These are phyloP conservation scores for Polygonum aviculare DNA, from an alignment of 148 eudicot genomes.

Conservation along the genomic window DNA sequence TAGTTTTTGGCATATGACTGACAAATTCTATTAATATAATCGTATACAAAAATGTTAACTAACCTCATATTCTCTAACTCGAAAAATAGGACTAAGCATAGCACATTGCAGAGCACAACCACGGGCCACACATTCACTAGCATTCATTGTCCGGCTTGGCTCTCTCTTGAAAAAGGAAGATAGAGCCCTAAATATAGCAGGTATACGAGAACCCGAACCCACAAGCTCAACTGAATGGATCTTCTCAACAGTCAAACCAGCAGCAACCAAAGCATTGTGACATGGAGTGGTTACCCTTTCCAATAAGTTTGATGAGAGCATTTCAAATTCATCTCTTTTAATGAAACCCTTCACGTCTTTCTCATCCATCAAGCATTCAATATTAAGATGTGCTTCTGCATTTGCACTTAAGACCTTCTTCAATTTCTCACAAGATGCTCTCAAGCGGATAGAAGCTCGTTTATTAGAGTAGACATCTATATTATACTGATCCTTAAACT, in stretches of 20 bases:
- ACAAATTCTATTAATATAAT: neutral
- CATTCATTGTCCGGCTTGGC: conserved; percentile 73
- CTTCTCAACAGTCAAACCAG: conserved; percentile 44
- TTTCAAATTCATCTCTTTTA: conserved; percentile 86
- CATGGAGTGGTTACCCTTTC: conserved; percentile 71
- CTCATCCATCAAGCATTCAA: conserved; percentile 96
- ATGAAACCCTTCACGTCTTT: conserved; percentile 84
- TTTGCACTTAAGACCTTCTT: conserved; percentile 93
- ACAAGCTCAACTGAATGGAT: conserved; percentile 82
- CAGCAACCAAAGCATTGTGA: conserved; percentile 50
- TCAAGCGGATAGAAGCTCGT: conserved; percentile 73
- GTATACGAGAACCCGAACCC: conserved; percentile 92
- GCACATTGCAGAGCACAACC: conserved; percentile 97
- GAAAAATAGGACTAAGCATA: conserved; percentile 75
- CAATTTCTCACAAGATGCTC: conserved; percentile 83
- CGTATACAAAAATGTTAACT: conserved; percentile 17
- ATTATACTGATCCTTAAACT: conserved; percentile 55
- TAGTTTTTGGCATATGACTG: neutral
- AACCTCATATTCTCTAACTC: conserved; percentile 92
- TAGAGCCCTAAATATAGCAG: conserved; percentile 53
- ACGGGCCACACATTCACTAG: conserved; percentile 95
- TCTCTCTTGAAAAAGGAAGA: conserved; percentile 49
- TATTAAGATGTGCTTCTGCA: conserved; percentile 82
- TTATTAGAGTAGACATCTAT: conserved; percentile 64
- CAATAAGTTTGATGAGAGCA: conserved; percentile 44